phyloP scores from a whole-genome alignment of 768 basidiomycete species.

The Trametes cinnabarina region DNA sequence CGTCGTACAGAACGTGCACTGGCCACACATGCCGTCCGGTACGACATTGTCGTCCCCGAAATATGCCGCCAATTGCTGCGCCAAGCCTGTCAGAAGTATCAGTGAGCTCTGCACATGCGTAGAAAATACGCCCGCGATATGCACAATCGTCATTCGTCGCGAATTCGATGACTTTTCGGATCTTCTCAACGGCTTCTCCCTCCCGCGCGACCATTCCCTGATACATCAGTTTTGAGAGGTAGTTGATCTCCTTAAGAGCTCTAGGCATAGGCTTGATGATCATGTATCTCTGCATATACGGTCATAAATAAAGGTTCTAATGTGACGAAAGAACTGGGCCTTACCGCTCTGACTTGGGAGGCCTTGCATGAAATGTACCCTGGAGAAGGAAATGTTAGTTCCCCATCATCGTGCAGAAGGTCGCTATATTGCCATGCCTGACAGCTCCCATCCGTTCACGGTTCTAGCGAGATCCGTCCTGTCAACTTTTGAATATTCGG shows the following conservation, averaged over 20 bases:
- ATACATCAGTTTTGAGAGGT: constrained; percentile 34
- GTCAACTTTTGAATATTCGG: constrained; percentile 27
- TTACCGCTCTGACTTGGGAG: constrained; percentile 39
- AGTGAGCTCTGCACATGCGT: background rate
- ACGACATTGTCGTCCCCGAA: constrained; percentile 45
- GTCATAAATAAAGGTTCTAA: background rate
- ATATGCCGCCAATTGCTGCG: constrained; percentile 40
- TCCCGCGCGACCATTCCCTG: constrained; percentile 41
- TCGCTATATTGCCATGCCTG: constrained; percentile 24
- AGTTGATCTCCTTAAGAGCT: constrained; percentile 31
- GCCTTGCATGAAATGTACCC: constrained; percentile 34
- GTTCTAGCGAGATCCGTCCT: constrained; percentile 35
- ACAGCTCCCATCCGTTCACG: constrained; percentile 41
- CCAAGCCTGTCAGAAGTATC: constrained; percentile 34
- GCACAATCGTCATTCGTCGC: constrained; percentile 40
- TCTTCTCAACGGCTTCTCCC: constrained; percentile 39
- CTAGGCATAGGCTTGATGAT: constrained; percentile 38
- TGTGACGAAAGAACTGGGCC: background rate
- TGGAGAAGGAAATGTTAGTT: constrained; percentile 8
- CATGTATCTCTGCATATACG: constrained; percentile 33
- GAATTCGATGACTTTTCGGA: constrained; percentile 39
- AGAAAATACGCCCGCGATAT: background rate
- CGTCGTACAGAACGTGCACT: constrained; percentile 43
- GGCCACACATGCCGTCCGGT: constrained; percentile 39
- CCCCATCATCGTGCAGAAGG: background rate